Evolutionary conservation across 2,329 filamentous ascomycete genomes (phyloP).

Genomic region (Scytalidium sp.): DNA sequence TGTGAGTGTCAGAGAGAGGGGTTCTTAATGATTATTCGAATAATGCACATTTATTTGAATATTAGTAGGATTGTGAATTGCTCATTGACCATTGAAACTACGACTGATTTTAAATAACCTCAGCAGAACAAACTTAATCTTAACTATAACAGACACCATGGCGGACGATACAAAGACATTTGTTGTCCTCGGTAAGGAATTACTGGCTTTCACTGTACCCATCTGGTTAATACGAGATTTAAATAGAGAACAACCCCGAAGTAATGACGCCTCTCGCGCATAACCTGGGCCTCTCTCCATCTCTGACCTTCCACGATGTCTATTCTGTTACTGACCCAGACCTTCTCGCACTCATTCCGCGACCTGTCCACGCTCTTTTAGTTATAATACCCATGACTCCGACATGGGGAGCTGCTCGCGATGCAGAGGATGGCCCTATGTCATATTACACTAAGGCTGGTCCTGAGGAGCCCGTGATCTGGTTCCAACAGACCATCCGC

Average conservation of each 20-base stretch:
- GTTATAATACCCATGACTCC: slow-evolving; percentile 86
- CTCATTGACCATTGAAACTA: no score
- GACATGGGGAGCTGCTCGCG: slow-evolving; percentile 74
- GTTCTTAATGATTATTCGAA: no score
- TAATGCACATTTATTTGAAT: no score
- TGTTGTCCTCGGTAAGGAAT: neutral
- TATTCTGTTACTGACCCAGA: slow-evolving; percentile 85
- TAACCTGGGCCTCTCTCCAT: slow-evolving; percentile 76
- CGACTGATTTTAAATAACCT: no score
- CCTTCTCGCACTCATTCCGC: slow-evolving; percentile 81
- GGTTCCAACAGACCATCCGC: slow-evolving; percentile 93
- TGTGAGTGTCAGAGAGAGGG: no score
- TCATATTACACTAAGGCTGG: slow-evolving; percentile 67
- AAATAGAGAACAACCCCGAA: slow-evolving; percentile 68
- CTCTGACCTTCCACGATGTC: slow-evolving; percentile 82
- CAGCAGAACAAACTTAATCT: neutral
- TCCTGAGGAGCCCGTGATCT: slow-evolving; percentile 70
- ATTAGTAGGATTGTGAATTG: no score
- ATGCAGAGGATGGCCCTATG: slow-evolving; percentile 65
- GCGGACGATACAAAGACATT: neutral
- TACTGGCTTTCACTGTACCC: neutral
- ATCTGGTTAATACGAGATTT: neutral
- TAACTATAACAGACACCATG: neutral
- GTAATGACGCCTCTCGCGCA: slow-evolving; percentile 83
- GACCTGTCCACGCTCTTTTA: slow-evolving; percentile 82